Base-by-base conservation (phyloP, 305 asterid genomes). In the Fraxinus albicans region DNA sequence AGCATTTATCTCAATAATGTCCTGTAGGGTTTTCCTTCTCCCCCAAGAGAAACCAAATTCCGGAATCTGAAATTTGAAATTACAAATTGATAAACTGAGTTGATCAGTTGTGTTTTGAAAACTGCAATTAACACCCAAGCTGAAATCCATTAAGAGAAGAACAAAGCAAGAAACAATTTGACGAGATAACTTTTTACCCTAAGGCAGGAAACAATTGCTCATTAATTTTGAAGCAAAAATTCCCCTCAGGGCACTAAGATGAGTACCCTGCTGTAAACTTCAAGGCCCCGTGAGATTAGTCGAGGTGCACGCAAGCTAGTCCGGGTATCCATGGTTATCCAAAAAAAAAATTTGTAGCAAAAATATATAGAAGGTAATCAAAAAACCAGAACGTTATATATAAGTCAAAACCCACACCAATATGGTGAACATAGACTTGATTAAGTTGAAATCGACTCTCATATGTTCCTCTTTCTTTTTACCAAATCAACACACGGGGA, bases 1-100 rank as follows among this genome's bases (percentile, higher is more conserved):
- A 88, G 89, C 94, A 89, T 89, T 82, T 88, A 80, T 42, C 40
- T 25, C 36, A 12, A 67, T 67, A 63, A 70, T 70, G 9, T 76
- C 36, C n/a, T 0, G 34, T 77, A 58, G 69, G 35, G 65, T 78
- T 79, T 74, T 0, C 58, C 60, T 81, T 79, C 33, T n/a, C 15
- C 65, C 67, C 74, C 55, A 19, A 38, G 44, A 81, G 77, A 80
- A 76, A 79, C 36, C 85, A 36, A 76, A 76, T 2, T 73, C 44
- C 6, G 36, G 75, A 65, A 76, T 82, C 82, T 81, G 85, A 50
- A 50, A 31, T 31, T 27, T 70, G 76, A 70, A 70, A 31, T 27
- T 29, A 70, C 75, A 69, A 29, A 29, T 10, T 69, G 75, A 19
- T 69, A 29, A 27, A 31, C 76, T 13, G 23, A 70, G 10, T 31